Base-by-base conservation (phyloP, 1,284 basidiomycete species). In the Trichosporon faecale region DNA sequence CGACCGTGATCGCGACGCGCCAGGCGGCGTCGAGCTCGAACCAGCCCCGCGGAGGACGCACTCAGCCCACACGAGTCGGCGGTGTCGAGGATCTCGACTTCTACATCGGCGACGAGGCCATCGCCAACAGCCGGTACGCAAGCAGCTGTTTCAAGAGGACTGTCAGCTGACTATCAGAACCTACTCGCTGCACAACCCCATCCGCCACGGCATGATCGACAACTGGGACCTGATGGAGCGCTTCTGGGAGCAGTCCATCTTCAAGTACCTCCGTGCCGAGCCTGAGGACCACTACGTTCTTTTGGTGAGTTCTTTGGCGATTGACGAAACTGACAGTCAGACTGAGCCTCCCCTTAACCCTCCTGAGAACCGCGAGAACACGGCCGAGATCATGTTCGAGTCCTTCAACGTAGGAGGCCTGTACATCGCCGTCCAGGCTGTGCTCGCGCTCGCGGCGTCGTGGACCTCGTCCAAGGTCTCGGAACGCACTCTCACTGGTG, bases 181-280 rank as follows among this genome's bases (percentile, higher is more conserved):
- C 3, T 99, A 99, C 85, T 91, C 92, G 52, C 89, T 99, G 18
- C 92, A 96, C 84, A 98, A 98, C 84, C 97, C 97, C 25, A 98
- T 99, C 80, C 89, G 93, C 68, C 97, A 99, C 82, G 97, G 97
- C 46, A 91, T 94, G 90, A 98, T 99, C 80, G 97, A 99, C 76
- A 98, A 99, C 82, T 99, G 97, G 97, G 97, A 99, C 85, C 90
- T 97, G 78, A 99, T 99, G 97, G 97, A 99, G 84, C 88, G 97
- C 11, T 99, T 95, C 85, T 99, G 96, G 97, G 95, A 98, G 84
- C 96, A 99, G 86, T 94, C 92, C 76, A 99, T 99, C 88, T 99
- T 99, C 90, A 99, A 99, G 86, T 99, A 99, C 85, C 88, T 99
- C 72, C 89, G 96, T 71, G 95, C 95, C 14, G 97, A 99, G 85